Conservation (phyloP, 176 grass and related monocot genomes). For the bread wheat (Triticum aestivum) region DNA sequence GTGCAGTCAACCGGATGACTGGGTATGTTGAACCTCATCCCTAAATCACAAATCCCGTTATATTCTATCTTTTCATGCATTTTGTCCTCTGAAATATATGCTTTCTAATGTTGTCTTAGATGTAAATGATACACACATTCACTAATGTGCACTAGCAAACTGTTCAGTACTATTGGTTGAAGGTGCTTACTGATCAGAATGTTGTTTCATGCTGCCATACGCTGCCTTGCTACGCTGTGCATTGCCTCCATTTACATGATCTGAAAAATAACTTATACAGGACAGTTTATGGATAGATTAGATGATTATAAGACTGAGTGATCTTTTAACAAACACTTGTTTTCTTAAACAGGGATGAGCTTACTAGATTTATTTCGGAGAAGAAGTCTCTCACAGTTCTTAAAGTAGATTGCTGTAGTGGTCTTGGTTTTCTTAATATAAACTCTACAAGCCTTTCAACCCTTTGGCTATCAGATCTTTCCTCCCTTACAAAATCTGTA, state of each 20-base stretch:
- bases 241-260: not conserved
- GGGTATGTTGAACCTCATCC: constrained; percentile 49
- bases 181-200: not conserved
- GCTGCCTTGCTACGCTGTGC: not conserved
- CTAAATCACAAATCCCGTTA: not conserved
- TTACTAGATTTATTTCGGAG: constrained; percentile 72
- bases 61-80: not conserved
- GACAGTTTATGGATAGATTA: not conserved
- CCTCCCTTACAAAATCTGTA: constrained; percentile 72
- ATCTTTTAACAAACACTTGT: not conserved
- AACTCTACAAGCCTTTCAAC: constrained; percentile 62
- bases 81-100: not conserved
- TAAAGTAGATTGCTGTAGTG: constrained; percentile 65
- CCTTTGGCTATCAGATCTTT: constrained; percentile 73
- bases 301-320: not conserved
- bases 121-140: not conserved
- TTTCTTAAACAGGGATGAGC: constrained; percentile 51
- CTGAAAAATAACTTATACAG: not conserved
- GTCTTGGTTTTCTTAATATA: constrained; percentile 72
- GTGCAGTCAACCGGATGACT: constrained; percentile 65
- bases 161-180: not conserved
- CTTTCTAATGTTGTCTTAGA: not conserved
- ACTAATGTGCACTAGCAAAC: not conserved
- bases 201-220: constrained; percentile 13
- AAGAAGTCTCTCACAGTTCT: constrained; percentile 63